phyloP scores from a whole-genome alignment of 306 rosid species.

The Corylus avellana region DNA sequence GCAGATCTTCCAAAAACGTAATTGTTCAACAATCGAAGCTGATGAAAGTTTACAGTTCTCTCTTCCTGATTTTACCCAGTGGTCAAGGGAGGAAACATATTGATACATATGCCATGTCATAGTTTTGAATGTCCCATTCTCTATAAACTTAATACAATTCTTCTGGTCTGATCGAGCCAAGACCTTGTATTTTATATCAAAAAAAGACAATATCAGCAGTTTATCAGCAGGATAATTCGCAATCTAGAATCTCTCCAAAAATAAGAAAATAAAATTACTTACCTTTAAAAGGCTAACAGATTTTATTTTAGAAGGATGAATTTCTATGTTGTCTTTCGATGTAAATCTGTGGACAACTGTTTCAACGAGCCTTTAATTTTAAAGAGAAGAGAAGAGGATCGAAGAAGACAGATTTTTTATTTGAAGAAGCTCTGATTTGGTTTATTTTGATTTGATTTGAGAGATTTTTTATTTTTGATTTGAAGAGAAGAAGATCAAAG shows the following conservation, averaged over 20 bases:
- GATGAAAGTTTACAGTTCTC: slow-evolving; percentile 73
- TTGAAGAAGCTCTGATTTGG: no score
- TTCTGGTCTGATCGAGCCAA: slow-evolving; percentile 63
- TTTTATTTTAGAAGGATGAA: slow-evolving; percentile 66
- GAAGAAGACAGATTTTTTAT: no score
- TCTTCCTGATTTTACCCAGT: slow-evolving; percentile 72
- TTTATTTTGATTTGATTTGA: no score
- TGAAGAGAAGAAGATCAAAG: no score
- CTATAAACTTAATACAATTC: slow-evolving; percentile 61
- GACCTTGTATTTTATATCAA: slow-evolving; percentile 55
- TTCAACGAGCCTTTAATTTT: slow-evolving; percentile 58
- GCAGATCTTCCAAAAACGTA: slow-evolving; percentile 92
- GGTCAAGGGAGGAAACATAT: slow-evolving; percentile 62
- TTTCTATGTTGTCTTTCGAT: slow-evolving; percentile 45
- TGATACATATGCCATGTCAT: slow-evolving; percentile 80
- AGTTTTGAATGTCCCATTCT: slow-evolving; percentile 65
- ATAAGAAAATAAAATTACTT: slow-evolving; percentile 22
- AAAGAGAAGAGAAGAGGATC: no score
- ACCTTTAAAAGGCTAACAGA: slow-evolving; percentile 85
- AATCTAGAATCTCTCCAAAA: slow-evolving; percentile 12
- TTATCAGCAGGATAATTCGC: slow-evolving; percentile 12
- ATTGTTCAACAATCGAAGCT: slow-evolving; percentile 78
- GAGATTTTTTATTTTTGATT: no score
- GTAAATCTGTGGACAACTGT: slow-evolving; percentile 66
- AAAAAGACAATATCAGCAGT: slow-evolving; percentile 34